A percentile compares a stretch with the other conserved stretches of the same genome.
Evolutionary conservation across 768 basidiomycete species (phyloP).

Genomic region (Trametes punicea): DNA sequence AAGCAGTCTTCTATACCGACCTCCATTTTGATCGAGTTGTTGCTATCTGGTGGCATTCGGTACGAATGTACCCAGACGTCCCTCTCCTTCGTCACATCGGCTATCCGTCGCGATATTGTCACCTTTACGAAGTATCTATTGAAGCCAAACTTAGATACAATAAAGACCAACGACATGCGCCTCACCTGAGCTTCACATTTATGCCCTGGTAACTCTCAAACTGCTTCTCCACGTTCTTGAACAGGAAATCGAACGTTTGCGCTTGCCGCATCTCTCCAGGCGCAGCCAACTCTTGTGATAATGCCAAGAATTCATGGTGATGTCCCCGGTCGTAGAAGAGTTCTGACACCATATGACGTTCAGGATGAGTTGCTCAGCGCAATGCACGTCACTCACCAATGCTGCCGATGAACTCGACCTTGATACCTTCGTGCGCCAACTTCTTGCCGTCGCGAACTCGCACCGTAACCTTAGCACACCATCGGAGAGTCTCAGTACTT

Average conservation of each 20-base stretch:
- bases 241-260: slow-evolving; percentile 93
- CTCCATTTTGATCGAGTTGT: slow-evolving; percentile 99
- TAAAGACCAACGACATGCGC: slow-evolving; percentile 1
- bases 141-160: neutral
- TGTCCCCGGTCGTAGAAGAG: slow-evolving; percentile 97
- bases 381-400: slow-evolving; percentile 62
- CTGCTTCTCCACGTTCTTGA: slow-evolving; percentile 99
- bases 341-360: slow-evolving; percentile 40
- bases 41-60: slow-evolving; percentile 97
- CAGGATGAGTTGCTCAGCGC: neutral
- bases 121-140: slow-evolving; percentile 89
- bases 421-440: slow-evolving; percentile 92
- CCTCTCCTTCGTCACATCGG: slow-evolving; percentile 88
- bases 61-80: slow-evolving; percentile 98
- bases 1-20: slow-evolving; percentile 99
- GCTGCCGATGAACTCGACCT: slow-evolving; percentile 95
- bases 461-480: slow-evolving; percentile 60
- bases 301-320: slow-evolving; percentile 95
- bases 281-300: slow-evolving; percentile 91
- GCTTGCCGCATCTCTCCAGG: slow-evolving; percentile 98
- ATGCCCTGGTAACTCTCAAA: slow-evolving; percentile 98
- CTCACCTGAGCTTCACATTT: slow-evolving; percentile 93
- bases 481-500: neutral
- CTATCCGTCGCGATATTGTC: slow-evolving; percentile 86
- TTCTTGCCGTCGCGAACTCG: slow-evolving; percentile 94